phyloP scores from a whole-genome alignment of 2,329 filamentous ascomycete species.

The Paracoccidioides lutzii region DNA sequence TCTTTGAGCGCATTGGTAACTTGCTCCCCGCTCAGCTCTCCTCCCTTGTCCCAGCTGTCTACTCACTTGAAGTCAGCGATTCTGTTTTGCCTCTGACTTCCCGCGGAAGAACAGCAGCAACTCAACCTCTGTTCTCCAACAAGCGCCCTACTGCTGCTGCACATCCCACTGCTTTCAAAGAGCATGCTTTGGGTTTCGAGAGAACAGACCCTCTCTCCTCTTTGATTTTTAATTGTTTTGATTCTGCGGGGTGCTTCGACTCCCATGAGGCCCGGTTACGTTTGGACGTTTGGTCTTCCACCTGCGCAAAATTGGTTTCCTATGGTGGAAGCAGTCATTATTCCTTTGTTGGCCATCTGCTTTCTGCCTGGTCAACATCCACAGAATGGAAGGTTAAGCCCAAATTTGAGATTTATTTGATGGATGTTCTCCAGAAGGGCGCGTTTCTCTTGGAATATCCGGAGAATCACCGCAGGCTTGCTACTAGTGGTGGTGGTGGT shows the following conservation, averaged over 20 bases:
- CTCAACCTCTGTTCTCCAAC: conserved; percentile 35
- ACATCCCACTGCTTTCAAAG: conserved; percentile 52
- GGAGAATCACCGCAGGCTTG: conserved; percentile 63
- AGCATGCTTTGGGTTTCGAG: conserved; percentile 77
- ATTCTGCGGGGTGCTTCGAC: conserved; percentile 69
- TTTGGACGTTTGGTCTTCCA: conserved; percentile 76
- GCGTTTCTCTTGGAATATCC: conserved; percentile 79
- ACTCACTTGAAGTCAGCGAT: conserved; percentile 67
- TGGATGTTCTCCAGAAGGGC: conserved; percentile 87
- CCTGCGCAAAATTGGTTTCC: conserved; percentile 69
- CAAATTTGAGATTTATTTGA: conserved; percentile 86
- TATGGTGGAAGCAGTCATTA: conserved; percentile 65
- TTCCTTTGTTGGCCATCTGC: conserved; percentile 66
- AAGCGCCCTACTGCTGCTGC: conserved; percentile 32
- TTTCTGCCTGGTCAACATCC: conserved; percentile 79
- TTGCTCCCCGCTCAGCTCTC: conserved; percentile 65
- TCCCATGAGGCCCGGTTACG: conserved; percentile 68
- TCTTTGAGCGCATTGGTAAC: conserved; percentile 67
- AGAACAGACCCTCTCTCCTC: conserved; percentile 74
- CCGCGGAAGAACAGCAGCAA: conserved; percentile 36
- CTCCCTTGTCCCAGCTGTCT: conserved; percentile 63
- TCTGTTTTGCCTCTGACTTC: conserved; percentile 63
- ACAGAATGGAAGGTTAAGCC: conserved; percentile 80
- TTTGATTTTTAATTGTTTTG: conserved; percentile 78
- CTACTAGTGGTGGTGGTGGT: too few relatives aligned